Conservation (phyloP, 2,329 filamentous ascomycete genomes). For the Malbranchea zuffiana region DNA sequence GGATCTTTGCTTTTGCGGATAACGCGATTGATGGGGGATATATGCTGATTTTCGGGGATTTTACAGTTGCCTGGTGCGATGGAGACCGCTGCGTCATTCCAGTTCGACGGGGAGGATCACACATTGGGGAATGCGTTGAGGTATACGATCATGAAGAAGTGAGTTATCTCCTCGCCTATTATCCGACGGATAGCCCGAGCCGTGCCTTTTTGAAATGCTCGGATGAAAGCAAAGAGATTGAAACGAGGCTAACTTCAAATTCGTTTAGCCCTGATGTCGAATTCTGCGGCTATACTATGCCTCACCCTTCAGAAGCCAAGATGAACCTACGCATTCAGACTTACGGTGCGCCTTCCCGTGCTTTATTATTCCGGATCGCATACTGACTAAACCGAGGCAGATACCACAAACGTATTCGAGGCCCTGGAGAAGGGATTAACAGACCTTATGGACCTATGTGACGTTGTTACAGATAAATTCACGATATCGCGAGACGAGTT, state of each 20-base stretch:
- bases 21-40: background rate
- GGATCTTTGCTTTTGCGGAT: background rate
- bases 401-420: slow-evolving; percentile 66
- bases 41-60: slow-evolving; percentile 1
- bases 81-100: slow-evolving; percentile 84
- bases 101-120: slow-evolving; percentile 88
- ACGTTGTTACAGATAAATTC: slow-evolving; percentile 89
- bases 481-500: slow-evolving; percentile 55
- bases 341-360: slow-evolving; percentile 56
- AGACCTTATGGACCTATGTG: slow-evolving; percentile 83
- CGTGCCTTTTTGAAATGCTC: background rate
- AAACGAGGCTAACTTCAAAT: too few species aligned
- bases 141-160: slow-evolving; percentile 99
- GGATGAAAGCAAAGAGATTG: too few species aligned
- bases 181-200: too few species aligned
- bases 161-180: slow-evolving; percentile 28
- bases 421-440: slow-evolving; percentile 82
- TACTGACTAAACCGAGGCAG: slow-evolving; percentile 34
- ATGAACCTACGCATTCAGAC: slow-evolving; percentile 98
- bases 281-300: slow-evolving; percentile 96
- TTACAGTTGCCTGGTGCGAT: slow-evolving; percentile 67
- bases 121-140: slow-evolving; percentile 88
- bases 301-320: slow-evolving; percentile 87
- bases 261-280: slow-evolving; percentile 73
- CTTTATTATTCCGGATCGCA: background rate